phyloP scores from a whole-genome alignment of 1,139 yeast species.

The Yamadazyma diospyri region DNA sequence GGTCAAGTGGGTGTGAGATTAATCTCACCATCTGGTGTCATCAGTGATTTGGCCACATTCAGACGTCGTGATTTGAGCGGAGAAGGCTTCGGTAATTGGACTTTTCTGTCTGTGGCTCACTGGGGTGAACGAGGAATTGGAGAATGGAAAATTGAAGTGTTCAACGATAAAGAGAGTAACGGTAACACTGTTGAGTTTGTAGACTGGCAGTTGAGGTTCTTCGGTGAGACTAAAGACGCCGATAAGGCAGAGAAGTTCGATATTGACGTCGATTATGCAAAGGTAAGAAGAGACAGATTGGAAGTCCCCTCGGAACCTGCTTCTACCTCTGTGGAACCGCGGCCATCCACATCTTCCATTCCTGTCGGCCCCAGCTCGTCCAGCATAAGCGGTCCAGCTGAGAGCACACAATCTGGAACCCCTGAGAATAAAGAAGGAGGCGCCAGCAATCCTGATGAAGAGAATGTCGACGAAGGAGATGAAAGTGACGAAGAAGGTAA shows the following conservation, averaged over 20 bases:
- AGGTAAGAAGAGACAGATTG: constrained; percentile 30
- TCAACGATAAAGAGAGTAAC: constrained; percentile 19
- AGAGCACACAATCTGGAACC: not conserved
- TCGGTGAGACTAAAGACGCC: constrained; percentile 75
- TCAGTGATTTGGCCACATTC: constrained; percentile 71
- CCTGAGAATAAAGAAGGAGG: constrained; percentile 3
- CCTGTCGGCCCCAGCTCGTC: too few relatives aligned
- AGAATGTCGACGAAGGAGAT: constrained; percentile 21
- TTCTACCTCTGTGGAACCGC: too few relatives aligned
- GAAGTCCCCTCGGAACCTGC: constrained; percentile 4
- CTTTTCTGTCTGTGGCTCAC: constrained; percentile 96
- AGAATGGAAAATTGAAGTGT: constrained; percentile 73
- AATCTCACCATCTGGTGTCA: constrained; percentile 70
- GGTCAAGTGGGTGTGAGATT: constrained; percentile 70
- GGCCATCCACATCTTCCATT: too few relatives aligned
- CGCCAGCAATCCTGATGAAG: constrained; percentile 9
- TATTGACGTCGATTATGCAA: constrained; percentile 39
- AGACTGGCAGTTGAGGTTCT: constrained; percentile 75
- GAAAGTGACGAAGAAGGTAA: constrained; percentile 31
- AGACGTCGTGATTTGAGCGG: constrained; percentile 56
- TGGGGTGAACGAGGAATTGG: constrained; percentile 92
- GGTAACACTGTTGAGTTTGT: constrained; percentile 46
- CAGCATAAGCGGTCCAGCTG: too few relatives aligned
- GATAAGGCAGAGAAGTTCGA: constrained; percentile 51
- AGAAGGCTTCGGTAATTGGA: constrained; percentile 77